Percentiles rank a stretch among this genome's conserved stretches.
phyloP scores from a whole-genome alignment of 2,329 filamentous ascomycete species.

The Penicillium fuscoglaucum region DNA sequence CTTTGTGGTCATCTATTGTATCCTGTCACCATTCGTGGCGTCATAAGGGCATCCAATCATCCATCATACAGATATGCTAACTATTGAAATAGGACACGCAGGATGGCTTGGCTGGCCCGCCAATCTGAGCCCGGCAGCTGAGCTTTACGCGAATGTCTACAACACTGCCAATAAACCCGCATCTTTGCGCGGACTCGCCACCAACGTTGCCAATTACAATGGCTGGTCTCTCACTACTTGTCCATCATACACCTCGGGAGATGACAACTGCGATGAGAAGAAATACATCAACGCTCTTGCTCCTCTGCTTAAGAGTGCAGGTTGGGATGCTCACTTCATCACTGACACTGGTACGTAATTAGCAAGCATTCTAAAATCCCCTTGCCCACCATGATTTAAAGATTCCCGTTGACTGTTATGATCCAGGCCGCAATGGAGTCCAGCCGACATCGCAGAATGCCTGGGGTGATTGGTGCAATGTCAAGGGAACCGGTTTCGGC shows the following conservation, averaged over 20 bases:
- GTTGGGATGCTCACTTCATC: slow-evolving; percentile 58
- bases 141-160: slow-evolving; percentile 51
- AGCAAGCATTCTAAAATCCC: no score
- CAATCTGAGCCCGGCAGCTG: slow-evolving; percentile 55
- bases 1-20: not conserved
- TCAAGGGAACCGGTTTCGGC: slow-evolving; percentile 64
- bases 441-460: slow-evolving; percentile 57
- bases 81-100: slow-evolving; percentile 47
- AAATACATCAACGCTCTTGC: slow-evolving; percentile 53
- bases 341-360: slow-evolving; percentile 50
- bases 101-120: slow-evolving; percentile 66
- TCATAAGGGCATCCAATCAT: not conserved
- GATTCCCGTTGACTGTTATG: no score
- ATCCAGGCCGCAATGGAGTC: slow-evolving; percentile 59
- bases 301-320: slow-evolving; percentile 49
- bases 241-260: slow-evolving; percentile 47
- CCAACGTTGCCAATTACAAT: slow-evolving; percentile 62
- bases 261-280: slow-evolving; percentile 56
- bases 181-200: slow-evolving; percentile 54
- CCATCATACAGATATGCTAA: not conserved
- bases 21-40: not conserved
- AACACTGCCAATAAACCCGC: slow-evolving; percentile 49
- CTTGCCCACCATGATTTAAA: no score
- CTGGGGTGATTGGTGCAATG: slow-evolving; percentile 71
- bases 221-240: slow-evolving; percentile 50